phyloP scores from a whole-genome alignment of 2,329 filamentous ascomycete genomes.

The Blastomyces parvus region DNA sequence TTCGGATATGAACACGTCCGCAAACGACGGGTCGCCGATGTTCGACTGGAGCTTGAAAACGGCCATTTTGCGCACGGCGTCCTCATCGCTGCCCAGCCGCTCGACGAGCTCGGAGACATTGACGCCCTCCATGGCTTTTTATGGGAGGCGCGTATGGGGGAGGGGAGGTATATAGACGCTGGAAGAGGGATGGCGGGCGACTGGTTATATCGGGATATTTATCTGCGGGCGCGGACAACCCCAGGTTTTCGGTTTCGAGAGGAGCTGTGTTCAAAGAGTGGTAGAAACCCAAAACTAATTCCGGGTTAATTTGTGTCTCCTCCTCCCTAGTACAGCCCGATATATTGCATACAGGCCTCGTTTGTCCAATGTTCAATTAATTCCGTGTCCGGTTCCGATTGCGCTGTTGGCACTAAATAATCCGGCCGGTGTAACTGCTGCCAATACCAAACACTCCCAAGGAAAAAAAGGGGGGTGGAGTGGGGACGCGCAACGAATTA shows the following conservation, averaged over 20 bases:
- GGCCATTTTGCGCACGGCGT: conserved; percentile 94
- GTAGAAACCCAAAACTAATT: background rate
- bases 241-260: background rate
- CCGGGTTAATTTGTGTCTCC: background rate
- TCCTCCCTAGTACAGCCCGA: background rate
- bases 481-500: background rate
- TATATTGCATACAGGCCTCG: background rate
- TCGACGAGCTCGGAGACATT: conserved; percentile 50
- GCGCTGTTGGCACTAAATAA: background rate
- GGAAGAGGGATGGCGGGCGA: background rate
- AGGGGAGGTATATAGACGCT: background rate
- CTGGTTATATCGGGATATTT: background rate
- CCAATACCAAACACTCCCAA: background rate
- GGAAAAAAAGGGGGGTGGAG: too few relatives aligned
- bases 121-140: conserved; percentile 43
- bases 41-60: conserved; percentile 95
- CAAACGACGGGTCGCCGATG: conserved; percentile 92
- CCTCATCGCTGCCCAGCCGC: conserved; percentile 56
- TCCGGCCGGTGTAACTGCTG: background rate
- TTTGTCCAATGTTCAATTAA: background rate
- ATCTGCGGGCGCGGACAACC: background rate
- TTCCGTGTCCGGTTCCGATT: background rate
- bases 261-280: background rate
- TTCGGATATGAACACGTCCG: conserved; percentile 87
- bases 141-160: background rate